phyloP scores from a whole-genome alignment of 495 filamentous ascomycete genomes.

The Acidiella bohemica region DNA sequence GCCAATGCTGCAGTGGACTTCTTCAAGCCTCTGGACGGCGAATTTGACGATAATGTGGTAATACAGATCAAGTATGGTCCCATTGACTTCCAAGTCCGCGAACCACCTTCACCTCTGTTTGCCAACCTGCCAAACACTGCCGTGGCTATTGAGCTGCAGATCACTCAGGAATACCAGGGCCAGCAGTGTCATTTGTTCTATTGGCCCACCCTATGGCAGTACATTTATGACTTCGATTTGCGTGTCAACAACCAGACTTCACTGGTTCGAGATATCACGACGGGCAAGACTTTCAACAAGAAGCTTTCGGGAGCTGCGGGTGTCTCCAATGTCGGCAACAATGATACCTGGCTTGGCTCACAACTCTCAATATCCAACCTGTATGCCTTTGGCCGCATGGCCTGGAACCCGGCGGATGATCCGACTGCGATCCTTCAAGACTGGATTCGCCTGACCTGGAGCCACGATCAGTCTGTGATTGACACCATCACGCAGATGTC shows the following conservation, averaged over 20 bases:
- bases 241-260: constrained; percentile 43
- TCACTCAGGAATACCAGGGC: constrained; percentile 58
- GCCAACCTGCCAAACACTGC: constrained; percentile 46
- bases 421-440: constrained; percentile 41
- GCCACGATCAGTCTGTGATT: constrained; percentile 38
- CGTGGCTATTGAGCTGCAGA: constrained; percentile 50
- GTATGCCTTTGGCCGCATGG: constrained; percentile 53
- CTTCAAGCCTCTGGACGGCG: constrained; percentile 49
- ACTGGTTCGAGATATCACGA: constrained; percentile 42
- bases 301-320: constrained; percentile 48
- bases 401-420: constrained; percentile 44
- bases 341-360: constrained; percentile 53
- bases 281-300: constrained; percentile 45
- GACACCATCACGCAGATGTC: constrained; percentile 49
- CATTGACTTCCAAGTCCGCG: constrained; percentile 65
- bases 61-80: constrained; percentile 64
- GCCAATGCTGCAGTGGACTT: constrained; percentile 56
- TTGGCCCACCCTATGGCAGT: constrained; percentile 53
- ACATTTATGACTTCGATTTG: constrained; percentile 51
- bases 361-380: constrained; percentile 60
- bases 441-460: constrained; percentile 56
- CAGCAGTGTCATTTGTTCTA: constrained; percentile 60
- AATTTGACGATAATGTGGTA: constrained; percentile 57
- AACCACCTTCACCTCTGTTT: constrained; percentile 56
- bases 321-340: constrained; percentile 56